Evolutionary conservation across 2,329 filamentous ascomycete genomes (phyloP).

Genomic region (Hawksworthiomyces lignivorus): DNA sequence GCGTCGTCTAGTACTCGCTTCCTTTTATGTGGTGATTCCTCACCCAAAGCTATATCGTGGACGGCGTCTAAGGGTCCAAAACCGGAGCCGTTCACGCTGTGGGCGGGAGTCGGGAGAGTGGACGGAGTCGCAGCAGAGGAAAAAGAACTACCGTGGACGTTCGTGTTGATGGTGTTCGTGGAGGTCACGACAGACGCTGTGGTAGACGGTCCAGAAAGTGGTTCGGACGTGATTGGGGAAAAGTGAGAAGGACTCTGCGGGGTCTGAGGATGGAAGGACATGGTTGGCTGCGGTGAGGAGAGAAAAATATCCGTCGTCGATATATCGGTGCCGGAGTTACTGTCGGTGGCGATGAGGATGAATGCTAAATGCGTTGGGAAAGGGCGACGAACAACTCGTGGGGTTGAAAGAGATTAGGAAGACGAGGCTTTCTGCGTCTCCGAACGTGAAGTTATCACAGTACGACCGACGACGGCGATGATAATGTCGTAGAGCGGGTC

Average conservation of each 20-base stretch:
- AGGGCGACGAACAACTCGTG: no score
- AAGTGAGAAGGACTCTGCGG: conserved; percentile 60
- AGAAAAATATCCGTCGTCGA: background rate
- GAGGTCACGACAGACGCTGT: conserved; percentile 9
- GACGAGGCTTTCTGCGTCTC: no score
- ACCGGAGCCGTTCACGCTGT: conserved; percentile 53
- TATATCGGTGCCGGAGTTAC: no score
- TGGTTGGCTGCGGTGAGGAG: conserved; percentile 32
- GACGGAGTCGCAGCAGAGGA: conserved; percentile 36
- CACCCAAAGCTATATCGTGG: conserved; percentile 38
- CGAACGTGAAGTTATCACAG: no score
- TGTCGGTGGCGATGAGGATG: no score
- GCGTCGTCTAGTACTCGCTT: conserved; percentile 51
- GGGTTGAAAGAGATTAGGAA: no score
- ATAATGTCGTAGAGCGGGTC: no score
- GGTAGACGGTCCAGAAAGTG: conserved; percentile 27
- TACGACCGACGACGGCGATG: no score
- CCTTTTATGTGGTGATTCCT: conserved; percentile 52
- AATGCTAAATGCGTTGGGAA: no score
- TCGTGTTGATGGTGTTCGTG: conserved; percentile 33
- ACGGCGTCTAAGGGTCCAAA: conserved; percentile 32
- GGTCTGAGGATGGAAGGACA: conserved; percentile 61
- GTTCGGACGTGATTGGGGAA: conserved; percentile 48
- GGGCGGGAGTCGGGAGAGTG: conserved; percentile 53
- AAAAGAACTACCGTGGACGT: conserved; percentile 30